These are phyloP conservation scores for Coprinopsis strossmayeri DNA, from an alignment of 768 basidiomycete species.

Conservation along the genomic window DNA sequence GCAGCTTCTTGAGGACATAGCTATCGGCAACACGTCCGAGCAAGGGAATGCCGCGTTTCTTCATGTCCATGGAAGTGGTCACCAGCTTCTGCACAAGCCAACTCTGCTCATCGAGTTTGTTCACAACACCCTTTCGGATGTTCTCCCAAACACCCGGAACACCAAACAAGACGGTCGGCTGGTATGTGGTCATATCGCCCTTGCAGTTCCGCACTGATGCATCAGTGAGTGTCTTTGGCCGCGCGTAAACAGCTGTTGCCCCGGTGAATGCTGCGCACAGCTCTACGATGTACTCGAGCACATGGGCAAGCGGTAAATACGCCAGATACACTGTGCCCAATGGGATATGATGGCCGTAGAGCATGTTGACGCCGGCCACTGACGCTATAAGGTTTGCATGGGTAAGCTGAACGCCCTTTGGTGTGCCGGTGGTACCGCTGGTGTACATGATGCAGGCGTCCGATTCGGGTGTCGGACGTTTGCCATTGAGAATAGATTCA, in stretches of 20 bases:
- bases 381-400: constrained; percentile 76
- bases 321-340: constrained; percentile 60
- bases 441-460: constrained; percentile 51
- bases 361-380: constrained; percentile 56
- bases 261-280: constrained; percentile 60
- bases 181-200: constrained; percentile 72
- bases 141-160: constrained; percentile 90
- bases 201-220: constrained; percentile 63
- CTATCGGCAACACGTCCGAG: constrained; percentile 55
- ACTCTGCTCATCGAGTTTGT: constrained; percentile 59
- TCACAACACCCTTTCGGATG: constrained; percentile 80
- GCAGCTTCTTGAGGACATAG: constrained; percentile 60
- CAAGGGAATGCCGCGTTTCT: constrained; percentile 53
- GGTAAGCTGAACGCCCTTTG: constrained; percentile 82
- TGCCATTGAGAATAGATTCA: constrained; percentile 33
- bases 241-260: constrained; percentile 71
- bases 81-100: constrained; percentile 58
- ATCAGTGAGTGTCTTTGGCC: constrained; percentile 86
- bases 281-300: constrained; percentile 87
- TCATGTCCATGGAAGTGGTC: constrained; percentile 57
- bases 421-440: constrained; percentile 73
- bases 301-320: constrained; percentile 83
- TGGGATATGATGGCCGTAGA: constrained; percentile 52
- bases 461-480: constrained; percentile 26
- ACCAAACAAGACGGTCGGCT: constrained; percentile 75